A percentile compares a stretch with the other conserved stretches of the same genome.
Conservation (phyloP, 805 yeast genomes). For the Myxozyma vanderwaltii region DNA sequence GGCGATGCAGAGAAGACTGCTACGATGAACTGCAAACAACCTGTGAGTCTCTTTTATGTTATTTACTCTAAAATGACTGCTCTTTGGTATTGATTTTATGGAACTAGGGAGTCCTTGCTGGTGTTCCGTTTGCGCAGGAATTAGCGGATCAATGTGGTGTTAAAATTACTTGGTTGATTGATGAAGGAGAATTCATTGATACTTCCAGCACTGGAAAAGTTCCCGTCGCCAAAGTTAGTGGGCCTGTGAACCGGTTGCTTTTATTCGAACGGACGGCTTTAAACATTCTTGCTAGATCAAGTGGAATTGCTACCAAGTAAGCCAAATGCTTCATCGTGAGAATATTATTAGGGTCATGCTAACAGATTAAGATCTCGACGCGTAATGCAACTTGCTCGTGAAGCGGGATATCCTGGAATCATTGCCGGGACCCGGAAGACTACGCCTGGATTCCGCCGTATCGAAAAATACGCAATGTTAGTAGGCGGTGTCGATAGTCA, state of each 20-base stretch:
- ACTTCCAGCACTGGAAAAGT: slow-evolving; percentile 57
- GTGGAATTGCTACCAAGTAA: slow-evolving; percentile 82
- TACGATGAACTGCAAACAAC: slow-evolving; percentile 75
- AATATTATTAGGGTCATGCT: too few relatives aligned
- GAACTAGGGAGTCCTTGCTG: slow-evolving; percentile 67
- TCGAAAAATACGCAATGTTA: slow-evolving; percentile 92
- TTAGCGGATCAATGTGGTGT: slow-evolving; percentile 77
- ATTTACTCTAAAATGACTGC: too few relatives aligned
- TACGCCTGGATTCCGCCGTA: slow-evolving; percentile 88
- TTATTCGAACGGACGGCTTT: slow-evolving; percentile 85
- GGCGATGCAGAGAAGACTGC: slow-evolving; percentile 74
- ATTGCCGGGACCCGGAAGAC: slow-evolving; percentile 97
- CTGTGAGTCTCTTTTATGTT: slow-evolving; percentile 36
- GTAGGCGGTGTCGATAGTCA: slow-evolving; percentile 95
- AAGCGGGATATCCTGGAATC: slow-evolving; percentile 71
- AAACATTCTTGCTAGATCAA: slow-evolving; percentile 76
- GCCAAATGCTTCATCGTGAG: not conserved
- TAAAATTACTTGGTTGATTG: slow-evolving; percentile 66
- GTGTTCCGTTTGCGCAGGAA: slow-evolving; percentile 87
- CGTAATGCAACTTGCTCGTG: slow-evolving; percentile 62
- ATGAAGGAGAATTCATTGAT: slow-evolving; percentile 66
- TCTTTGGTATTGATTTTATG: too few relatives aligned
- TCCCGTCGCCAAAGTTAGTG: slow-evolving; percentile 74
- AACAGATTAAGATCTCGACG: slow-evolving; percentile 49
- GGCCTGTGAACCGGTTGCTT: slow-evolving; percentile 77